Percentiles rank a stretch among this genome's conserved stretches.
Conservation (phyloP, 1,139 yeast genomes). For the Hyphopichia burtonii region DNA sequence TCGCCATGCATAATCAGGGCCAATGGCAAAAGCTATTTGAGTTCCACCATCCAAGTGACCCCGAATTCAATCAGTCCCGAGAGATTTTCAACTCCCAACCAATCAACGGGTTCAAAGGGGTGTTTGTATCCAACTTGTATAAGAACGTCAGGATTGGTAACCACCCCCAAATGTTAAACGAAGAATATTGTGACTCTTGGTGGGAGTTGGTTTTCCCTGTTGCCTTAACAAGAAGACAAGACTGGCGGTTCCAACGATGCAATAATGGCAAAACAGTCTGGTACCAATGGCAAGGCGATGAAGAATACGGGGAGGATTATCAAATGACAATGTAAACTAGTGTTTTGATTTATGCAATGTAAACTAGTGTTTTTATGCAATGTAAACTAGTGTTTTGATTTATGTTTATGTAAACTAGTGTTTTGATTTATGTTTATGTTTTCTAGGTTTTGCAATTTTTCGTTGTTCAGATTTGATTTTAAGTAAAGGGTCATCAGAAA, state of each 20-base stretch:
- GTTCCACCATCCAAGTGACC: constrained; percentile 44
- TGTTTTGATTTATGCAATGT: too few relatives aligned
- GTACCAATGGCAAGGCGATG: constrained; percentile 66
- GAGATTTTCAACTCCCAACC: background rate
- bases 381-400: too few relatives aligned
- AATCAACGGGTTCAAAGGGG: constrained; percentile 75
- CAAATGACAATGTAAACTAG: background rate
- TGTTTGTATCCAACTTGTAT: constrained; percentile 66
- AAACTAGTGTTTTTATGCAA: too few relatives aligned
- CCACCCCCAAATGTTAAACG: constrained; percentile 8
- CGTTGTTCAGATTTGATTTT: constrained; percentile 36
- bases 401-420: too few relatives aligned
- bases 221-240: constrained; percentile 10
- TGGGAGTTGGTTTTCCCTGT: constrained; percentile 76
- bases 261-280: constrained; percentile 45
- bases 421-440: constrained; percentile 3
- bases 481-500: constrained; percentile 53
- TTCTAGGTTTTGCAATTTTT: constrained; percentile 21
- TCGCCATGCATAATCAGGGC: constrained; percentile 48
- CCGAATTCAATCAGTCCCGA: background rate
- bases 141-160: constrained; percentile 46
- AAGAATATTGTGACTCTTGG: constrained; percentile 46
- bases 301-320: background rate
- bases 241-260: constrained; percentile 2
- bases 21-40: constrained; percentile 51